Conservation (phyloP, 2,329 filamentous ascomycete genomes). For the Fusarium brevicatenulatum region DNA sequence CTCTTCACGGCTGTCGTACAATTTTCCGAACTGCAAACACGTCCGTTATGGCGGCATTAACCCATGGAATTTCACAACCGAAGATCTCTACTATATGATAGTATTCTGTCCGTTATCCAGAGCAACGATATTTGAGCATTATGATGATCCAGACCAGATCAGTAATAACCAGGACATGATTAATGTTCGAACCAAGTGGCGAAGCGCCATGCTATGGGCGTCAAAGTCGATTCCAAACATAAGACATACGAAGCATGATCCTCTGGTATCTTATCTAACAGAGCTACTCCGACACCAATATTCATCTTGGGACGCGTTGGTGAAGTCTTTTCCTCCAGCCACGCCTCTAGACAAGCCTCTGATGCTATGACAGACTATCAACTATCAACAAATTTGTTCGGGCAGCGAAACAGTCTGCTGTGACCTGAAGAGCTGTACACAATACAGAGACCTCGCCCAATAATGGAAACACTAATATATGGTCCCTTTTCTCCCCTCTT, state of each 20-base stretch:
- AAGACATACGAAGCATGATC: neutral
- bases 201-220: neutral
- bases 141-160: too few relatives aligned
- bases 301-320: neutral
- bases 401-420: neutral
- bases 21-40: neutral
- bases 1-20: neutral
- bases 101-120: too few relatives aligned
- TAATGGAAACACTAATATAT: neutral
- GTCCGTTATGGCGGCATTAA: too few relatives aligned
- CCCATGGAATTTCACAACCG: too few relatives aligned
- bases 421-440: too few relatives aligned
- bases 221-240: neutral
- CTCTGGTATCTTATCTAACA: neutral
- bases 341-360: neutral
- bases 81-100: too few relatives aligned
- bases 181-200: too few relatives aligned
- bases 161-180: too few relatives aligned
- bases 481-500: neutral
- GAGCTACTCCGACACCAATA: neutral
- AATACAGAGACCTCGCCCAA: neutral
- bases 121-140: too few relatives aligned
- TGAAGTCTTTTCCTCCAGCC: neutral
- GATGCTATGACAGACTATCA: neutral
- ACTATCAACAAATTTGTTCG: neutral